Evolutionary conservation across 1,284 basidiomycete species (phyloP), one percentile per base, ranked within the genome.

Genomic region (Trichosporon faecale): DNA sequence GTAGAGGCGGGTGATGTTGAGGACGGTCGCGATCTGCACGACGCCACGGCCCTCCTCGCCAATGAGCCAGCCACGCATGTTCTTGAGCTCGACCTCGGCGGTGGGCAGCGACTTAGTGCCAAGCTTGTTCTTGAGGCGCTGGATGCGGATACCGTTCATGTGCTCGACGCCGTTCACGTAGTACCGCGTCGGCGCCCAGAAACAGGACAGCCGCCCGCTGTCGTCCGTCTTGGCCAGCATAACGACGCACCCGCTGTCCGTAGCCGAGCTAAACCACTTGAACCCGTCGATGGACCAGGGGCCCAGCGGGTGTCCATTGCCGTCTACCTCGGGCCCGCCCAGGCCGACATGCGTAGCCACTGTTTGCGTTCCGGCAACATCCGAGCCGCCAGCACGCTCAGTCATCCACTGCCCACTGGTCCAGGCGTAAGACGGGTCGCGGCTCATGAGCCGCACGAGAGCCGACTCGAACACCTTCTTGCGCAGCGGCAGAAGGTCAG

Each of bases 381-480:
- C 91, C 0, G 90, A 91, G 2, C 92, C 91, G 60, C 91, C 91
- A 8, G 89, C 86, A 29, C 89, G 87, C 88, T 91, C 91, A 2
- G 91, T 92, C 91, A 91, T 92, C 91, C 91, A 93, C 83, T 93
- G 91, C 0, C 91, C 92, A 6, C 91, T 88, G 0, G 89, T 91
- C 77, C 89, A 93, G 0, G 90, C 89, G 29, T 80, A 71, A 0
- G 82, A 75, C 0, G 90, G 87, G 78, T 92, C 87, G 21, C 27
- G 46, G 27, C 63, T 68, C 46, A 72, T 63, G 23, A 74, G 69
- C 40, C 66, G 73, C 9, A 11, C 52, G 8, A 74, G 69, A 2
- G 71, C 66, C 6, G 66, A 49, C 63, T 66, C 25, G 23, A 73
- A 71, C 23, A 73, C 72, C 31, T 49, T 44, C n/a, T 40, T 69